Base-by-base conservation (phyloP, 1,284 basidiomycete genomes). In the Malassezia furfur region DNA sequence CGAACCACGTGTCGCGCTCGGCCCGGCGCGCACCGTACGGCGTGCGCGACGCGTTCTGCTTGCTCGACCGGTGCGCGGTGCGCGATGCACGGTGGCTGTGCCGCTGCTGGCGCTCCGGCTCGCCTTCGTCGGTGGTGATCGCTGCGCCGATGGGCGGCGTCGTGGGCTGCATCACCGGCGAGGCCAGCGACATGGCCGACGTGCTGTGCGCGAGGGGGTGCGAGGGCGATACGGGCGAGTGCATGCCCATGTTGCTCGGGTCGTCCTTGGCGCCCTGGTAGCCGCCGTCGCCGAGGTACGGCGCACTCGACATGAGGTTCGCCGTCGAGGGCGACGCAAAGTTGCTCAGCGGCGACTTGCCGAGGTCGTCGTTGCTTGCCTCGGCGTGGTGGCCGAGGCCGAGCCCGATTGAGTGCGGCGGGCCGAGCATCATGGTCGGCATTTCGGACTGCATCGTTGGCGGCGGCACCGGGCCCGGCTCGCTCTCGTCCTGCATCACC, bases 381-480 rank as follows among this genome's bases (percentile, higher is more conserved):
- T 28, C 6, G 14, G 40, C n/a, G 1, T 43, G 15, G 3, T 30
- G 40, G 8, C 44, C 44, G 5, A 47, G 19, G 45, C 41, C 48
- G 10, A 45, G 48, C 25, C 53, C 53, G 15, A 49, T 22, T 3
- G 31, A 21, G 36, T 54, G 52, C 22, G 52, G 52, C n/a, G 48
- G 46, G 39, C 49, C 39, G 7, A 55, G 30, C n/a, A 45, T 36
- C 53, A 55, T 45, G 1, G 53, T 37, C 17, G 53, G 53, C 35
- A 48, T 37, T 21, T 55, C 53, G 10, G 43, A 17, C 25, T 55
- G 48, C 53, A 55, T 55, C 10, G 53, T 35, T 0, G 37, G 30
- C 21, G 45, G 30, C 2, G 54, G 41, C 28, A 56, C 39, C 17
- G 38, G 22, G 11, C 43, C 43, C 8, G 31, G n/a, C 14, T 44